Conservation (phyloP, 225 moss, liverwort and hornwort genomes). For the Antitrichia curtipendula region DNA sequence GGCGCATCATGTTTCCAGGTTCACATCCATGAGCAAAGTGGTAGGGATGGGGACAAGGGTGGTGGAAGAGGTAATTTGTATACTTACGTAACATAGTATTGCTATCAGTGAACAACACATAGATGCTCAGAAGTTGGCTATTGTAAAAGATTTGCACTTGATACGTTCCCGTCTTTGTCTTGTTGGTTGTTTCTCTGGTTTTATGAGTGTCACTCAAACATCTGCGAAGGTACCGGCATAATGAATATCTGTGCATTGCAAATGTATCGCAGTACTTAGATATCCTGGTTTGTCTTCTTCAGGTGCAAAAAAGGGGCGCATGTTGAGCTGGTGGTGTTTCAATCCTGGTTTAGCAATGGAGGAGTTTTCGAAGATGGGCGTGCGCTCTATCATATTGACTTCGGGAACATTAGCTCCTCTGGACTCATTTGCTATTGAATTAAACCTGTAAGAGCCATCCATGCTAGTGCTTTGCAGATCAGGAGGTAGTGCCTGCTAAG, state of each 20-base stretch:
- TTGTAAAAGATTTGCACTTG: not conserved
- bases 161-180: not conserved
- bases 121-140: not conserved
- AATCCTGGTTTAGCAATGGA: constrained; percentile 98
- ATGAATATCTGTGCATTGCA: not conserved
- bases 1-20: constrained; percentile 30
- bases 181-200: not conserved
- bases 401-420: constrained; percentile 97
- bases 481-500: not conserved
- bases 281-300: not conserved
- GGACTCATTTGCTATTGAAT: constrained; percentile 91
- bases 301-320: constrained; percentile 60
- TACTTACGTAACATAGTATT: not conserved
- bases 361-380: constrained; percentile 86
- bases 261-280: not conserved
- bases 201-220: not conserved
- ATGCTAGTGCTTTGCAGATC: not conserved
- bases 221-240: not conserved
- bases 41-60: constrained; percentile 63
- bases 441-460: constrained; percentile 61
- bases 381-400: constrained; percentile 85
- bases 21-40: constrained; percentile 82
- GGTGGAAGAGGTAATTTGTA: constrained; percentile 49
- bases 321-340: constrained; percentile 98
- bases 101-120: not conserved